Evolutionary conservation across 306 rosid genomes (phyloP).

Genomic region (Malus fusca): DNA sequence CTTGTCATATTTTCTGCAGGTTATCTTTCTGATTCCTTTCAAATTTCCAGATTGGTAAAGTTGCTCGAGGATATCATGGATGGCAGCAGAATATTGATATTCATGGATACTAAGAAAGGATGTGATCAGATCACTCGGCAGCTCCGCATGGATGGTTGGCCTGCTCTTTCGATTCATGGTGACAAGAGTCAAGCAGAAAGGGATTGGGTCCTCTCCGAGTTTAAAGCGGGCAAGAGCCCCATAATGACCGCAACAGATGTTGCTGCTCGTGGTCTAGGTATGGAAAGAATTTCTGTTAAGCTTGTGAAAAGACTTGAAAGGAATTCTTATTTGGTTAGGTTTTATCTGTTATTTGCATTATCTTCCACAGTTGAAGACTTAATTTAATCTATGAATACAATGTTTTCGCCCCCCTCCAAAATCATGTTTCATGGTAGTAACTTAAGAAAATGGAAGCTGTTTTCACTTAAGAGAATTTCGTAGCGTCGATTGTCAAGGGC

Average conservation of each 20-base stretch:
- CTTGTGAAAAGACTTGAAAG: constrained; percentile 10
- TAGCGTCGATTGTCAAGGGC: too few species aligned
- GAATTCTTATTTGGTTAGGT: constrained; percentile 13
- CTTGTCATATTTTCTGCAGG: constrained; percentile 7
- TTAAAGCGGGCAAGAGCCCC: constrained; percentile 95
- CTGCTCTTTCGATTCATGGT: constrained; percentile 96
- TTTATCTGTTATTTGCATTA: not conserved
- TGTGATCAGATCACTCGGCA: constrained; percentile 92
- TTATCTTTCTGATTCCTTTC: constrained; percentile 18
- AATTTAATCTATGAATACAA: not conserved
- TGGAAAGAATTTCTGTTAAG: constrained; percentile 1
- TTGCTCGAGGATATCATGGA: constrained; percentile 97
- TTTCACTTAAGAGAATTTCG: too few species aligned
- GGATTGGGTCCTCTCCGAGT: constrained; percentile 98
- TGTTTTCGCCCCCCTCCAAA: not conserved
- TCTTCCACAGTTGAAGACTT: not conserved
- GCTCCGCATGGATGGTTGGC: constrained; percentile 99
- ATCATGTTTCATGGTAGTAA: not conserved
- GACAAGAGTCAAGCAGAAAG: constrained; percentile 99
- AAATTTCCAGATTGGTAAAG: constrained; percentile 68
- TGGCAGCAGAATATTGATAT: constrained; percentile 91
- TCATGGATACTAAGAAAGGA: constrained; percentile 98
- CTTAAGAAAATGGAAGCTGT: not conserved
- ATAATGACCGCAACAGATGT: constrained; percentile 99
- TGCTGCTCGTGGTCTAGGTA: constrained; percentile 98